Evolutionary conservation across 441 rosid genomes (phyloP), one percentile per base, ranked within the genome.

Genomic region (Erodium texanum): DNA sequence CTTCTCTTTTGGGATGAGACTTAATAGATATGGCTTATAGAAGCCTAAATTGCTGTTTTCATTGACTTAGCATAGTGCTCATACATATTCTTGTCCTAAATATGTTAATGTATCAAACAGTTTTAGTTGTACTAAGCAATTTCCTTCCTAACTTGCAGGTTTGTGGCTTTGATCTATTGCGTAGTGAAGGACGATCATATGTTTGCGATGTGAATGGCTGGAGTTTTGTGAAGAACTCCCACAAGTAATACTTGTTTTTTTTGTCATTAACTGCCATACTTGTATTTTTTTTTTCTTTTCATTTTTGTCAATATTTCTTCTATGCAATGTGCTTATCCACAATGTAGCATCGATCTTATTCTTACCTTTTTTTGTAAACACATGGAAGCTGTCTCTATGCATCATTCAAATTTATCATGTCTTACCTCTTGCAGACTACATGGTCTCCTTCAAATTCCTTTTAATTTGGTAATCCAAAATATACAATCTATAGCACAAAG

Each of bases 151-250:
- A 58, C 69, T 74, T 81, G 73, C 82, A 95, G 99, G 99, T 95
- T 69, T 96, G 99, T 82, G 99, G 99, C 48, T 96, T 96, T 82
- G 99, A 96, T 84, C 97, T 96, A 59, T 79, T 96, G 80, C 87
- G 99, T 64, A 88, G 95, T 58, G 97, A 93, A 76, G 99, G 98
- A 19, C 87, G 97, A 32, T 96, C 99, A 29, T 96, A 90, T 79
- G 98, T 96, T 66, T 96, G 98, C 76, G 99, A 96, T 85, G 99
- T 96, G 68, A 96, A 96, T 82, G 99, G 99, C 58, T 96, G 99
- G 99, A 93, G 99, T 84, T 96, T 93, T 82, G 99, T 96, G 83
- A 93, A 96, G 86, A 96, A 96, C 80, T 96, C 99, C 50, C 82
- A 93, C 86, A 96, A 96, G 99, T 95, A 87, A 84, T 75, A 19